Base-by-base conservation (phyloP, 495 filamentous ascomycete genomes). In the Penicillium riverlandense region DNA sequence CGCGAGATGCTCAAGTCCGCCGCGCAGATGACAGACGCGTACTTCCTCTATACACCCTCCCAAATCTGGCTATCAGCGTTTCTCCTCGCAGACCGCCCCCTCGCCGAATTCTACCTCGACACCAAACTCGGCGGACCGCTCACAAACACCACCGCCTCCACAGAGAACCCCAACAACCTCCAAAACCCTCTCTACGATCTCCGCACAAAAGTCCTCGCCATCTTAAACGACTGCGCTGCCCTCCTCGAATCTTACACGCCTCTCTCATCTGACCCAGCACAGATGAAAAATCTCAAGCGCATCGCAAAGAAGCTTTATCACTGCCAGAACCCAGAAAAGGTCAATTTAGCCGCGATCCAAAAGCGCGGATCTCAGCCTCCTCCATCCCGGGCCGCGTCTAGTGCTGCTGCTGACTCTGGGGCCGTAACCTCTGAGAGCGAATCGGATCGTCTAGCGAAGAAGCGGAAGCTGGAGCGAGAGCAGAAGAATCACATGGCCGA, bases 41-140 rank as follows among this genome's bases (percentile, higher is more conserved):
- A 96, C 67, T 96, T 97, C 70, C 83, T 95, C 55, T 97, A 87
- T 66, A 95, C 94, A 3, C 94, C 92, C 0, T 84, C 85, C 11
- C 92, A 98, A 62, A 92, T 96, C 59, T 90, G 88, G 83, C 73
- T 96, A 13, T 80, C 88, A 0, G 80, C 90, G 0, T 67, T 96
- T 27, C 69, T 80, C 11, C 67, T 90, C 42, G 85, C 80, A 0
- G 92, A 98, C 56, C 67, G 71, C 32, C 82, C 79, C 6, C 68
- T 96, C 11, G 77, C 81, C 1, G 67, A 78, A 50, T 82, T 83
- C 49, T 85, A 94, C 57, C 75, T 97, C 10, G 70, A 77, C 34
- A 72, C 80, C 2, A 95, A 92, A 54, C 75, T 95, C 35, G 68
- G 67, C 29, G 58, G 53, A 0, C 53, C 60, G n/a, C 40, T 53